Base-by-base conservation (phyloP, 2,329 filamentous ascomycete species). In the Raffaelea ambrosiae region DNA sequence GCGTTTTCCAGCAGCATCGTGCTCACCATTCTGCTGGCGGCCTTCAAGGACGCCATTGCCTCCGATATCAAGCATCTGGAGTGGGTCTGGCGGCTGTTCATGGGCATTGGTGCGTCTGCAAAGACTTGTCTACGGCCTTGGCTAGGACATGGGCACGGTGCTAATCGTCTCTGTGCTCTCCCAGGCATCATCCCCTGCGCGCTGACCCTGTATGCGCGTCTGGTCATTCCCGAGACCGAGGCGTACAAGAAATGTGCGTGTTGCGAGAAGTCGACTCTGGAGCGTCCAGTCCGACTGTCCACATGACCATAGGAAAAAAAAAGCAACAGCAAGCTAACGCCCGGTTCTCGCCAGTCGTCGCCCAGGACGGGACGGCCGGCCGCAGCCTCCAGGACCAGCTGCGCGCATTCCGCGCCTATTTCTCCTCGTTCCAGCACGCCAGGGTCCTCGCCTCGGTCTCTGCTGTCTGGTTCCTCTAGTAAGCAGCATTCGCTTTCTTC, bases 371-470 rank as follows among this genome's bases (percentile, higher is more conserved):
- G 31, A 16, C 31, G 9, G 31, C 9, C 31, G 16, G 43, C 21
- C 44, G 44, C 29, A 21, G 20, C 33, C 20, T 46, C 5, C 7
- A 18, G 9, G 44, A 46, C 18, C 45, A 51, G 41, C 23, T 44
- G 3, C 14, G 31, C n/a, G 49, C 42, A 10, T 51, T 51, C 49
- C 26, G 47, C 11, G 33, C 36, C 18, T 51, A 51, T 26, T 51
- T 51, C 39, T 31, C 26, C 11, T 10, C 39, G 3, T 38, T 23
- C 23, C 40, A 26, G 13, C 49, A 51, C 26, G 45, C 41, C 16
- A n/a, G 33, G 10, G 43, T 43, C 8, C 39, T 51, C 4, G 46
- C 46, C 26, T 35, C 46, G 8, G 48, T 48, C 18, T 48, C 39
- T 2, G 38, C 22, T 20, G 19, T 29, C 19, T 51, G 46, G 46